Conservation (phyloP, 805 yeast species). For the Millerago galiae region DNA sequence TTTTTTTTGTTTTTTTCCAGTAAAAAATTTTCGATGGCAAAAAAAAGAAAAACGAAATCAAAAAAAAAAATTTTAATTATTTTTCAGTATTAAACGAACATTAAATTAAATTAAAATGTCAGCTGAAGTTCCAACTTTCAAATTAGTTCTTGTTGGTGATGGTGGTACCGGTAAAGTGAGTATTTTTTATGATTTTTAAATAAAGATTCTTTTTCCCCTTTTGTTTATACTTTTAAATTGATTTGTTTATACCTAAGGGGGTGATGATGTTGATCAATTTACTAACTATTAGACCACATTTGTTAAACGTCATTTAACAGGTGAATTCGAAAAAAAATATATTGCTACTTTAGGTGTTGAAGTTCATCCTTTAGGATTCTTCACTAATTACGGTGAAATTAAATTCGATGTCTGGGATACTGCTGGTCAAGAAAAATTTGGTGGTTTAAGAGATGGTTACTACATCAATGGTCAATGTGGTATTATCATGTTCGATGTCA, state of each 20-base stretch:
- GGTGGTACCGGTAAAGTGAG: conserved; percentile 99
- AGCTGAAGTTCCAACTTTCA: conserved; percentile 87
- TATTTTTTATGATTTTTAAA: conserved; percentile 8
- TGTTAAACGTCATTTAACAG: conserved; percentile 98
- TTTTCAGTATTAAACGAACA: not conserved
- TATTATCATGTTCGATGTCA: conserved; percentile 99
- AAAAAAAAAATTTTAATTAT: not conserved
- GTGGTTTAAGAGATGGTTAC: conserved; percentile 99
- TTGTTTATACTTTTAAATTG: conserved; percentile 2
- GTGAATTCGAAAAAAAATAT: conserved; percentile 98
- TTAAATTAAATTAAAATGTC: conserved; percentile 37
- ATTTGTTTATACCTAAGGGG: not conserved
- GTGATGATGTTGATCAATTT: not conserved
- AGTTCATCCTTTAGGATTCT: conserved; percentile 97
- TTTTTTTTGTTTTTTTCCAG: no score
- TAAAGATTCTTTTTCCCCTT: not conserved
- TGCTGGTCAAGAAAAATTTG: conserved; percentile 99
- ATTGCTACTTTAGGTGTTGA: conserved; percentile 99
- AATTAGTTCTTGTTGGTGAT: conserved; percentile 98
- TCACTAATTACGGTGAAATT: conserved; percentile 97
- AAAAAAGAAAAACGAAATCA: conserved; percentile 3
- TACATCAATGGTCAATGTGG: conserved; percentile 99
- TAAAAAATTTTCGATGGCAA: conserved; percentile 10
- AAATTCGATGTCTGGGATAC: conserved; percentile 99
- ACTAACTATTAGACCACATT: conserved; percentile 67